Evolutionary conservation across 2,329 filamentous ascomycete genomes (phyloP).

Genomic region (Monilinia fructigena): DNA sequence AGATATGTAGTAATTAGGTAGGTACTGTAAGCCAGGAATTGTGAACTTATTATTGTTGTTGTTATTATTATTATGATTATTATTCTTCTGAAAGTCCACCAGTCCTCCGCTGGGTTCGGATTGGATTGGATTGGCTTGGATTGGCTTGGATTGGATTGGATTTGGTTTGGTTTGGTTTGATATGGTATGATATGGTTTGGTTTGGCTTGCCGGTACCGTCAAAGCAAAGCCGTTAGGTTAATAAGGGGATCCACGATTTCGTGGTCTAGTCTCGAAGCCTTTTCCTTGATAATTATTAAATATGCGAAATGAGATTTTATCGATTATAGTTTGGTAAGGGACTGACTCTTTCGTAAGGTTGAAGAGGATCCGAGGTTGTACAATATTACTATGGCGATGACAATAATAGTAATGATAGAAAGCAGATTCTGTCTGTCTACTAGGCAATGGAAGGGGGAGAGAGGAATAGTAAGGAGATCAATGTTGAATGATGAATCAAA

Average conservation of each 20-base stretch:
- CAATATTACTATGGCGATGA: neutral
- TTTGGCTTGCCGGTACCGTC: neutral
- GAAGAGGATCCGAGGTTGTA: constrained; percentile 10
- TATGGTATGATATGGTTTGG: neutral
- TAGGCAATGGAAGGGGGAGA: no score
- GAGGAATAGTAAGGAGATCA: no score
- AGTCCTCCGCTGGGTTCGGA: neutral
- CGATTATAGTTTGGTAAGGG: constrained; percentile 10
- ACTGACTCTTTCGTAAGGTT: neutral
- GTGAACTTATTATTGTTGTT: no score
- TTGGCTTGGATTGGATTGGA: no score
- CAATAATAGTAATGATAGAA: no score
- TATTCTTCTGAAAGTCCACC: neutral
- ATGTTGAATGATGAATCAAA: no score
- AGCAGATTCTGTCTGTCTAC: no score
- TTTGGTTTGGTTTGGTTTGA: neutral
- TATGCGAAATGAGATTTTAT: constrained; percentile 17
- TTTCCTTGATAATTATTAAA: neutral
- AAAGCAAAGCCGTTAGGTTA: constrained; percentile 9
- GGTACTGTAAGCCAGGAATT: no score
- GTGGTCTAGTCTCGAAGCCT: constrained; percentile 1
- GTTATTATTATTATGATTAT: no score
- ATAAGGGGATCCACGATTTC: constrained; percentile 3
- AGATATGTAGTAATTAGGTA: no score
- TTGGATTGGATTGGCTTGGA: neutral